These are phyloP conservation scores for Rhodotorula kratochvilovae DNA, from an alignment of 768 basidiomycete species.

Conservation along the genomic window DNA sequence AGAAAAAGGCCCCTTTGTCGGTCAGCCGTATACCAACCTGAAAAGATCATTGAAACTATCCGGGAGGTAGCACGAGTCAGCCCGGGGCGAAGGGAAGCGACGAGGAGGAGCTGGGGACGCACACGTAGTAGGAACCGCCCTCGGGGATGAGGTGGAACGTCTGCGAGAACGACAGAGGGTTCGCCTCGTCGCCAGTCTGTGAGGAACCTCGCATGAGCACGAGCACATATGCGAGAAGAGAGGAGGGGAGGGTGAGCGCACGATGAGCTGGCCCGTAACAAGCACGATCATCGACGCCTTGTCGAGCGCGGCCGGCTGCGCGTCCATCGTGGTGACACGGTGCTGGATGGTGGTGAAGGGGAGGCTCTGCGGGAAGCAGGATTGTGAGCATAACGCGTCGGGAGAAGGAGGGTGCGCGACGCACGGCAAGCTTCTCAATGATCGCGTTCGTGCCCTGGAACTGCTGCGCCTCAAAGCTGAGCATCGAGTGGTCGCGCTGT, in stretches of 20 bases:
- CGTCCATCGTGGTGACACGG: slow-evolving; percentile 74
- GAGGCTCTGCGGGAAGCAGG: slow-evolving; percentile 54
- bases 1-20: slow-evolving; percentile 56
- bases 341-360: slow-evolving; percentile 80
- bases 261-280: slow-evolving; percentile 80
- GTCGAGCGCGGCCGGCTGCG: slow-evolving; percentile 69
- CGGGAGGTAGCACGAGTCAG: not conserved
- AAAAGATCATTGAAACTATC: not conserved
- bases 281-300: slow-evolving; percentile 65
- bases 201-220: not conserved
- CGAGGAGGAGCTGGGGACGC: slow-evolving; percentile 45
- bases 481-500: slow-evolving; percentile 76
- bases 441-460: slow-evolving; percentile 59
- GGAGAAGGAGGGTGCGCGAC: slow-evolving; percentile 19
- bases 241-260: slow-evolving; percentile 47
- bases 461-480: slow-evolving; percentile 68
- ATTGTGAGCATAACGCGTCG: not conserved
- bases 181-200: slow-evolving; percentile 67
- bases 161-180: slow-evolving; percentile 86
- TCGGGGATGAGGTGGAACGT: slow-evolving; percentile 86
- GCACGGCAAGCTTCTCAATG: slow-evolving; percentile 68
- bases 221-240: not conserved
- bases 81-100: not conserved
- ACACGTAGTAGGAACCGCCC: slow-evolving; percentile 72
- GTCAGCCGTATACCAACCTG: not conserved